A percentile compares a stretch with the other conserved stretches of the same genome.
Conservation (phyloP, 441 rosid species). For the Euphorbia celastroides region DNA sequence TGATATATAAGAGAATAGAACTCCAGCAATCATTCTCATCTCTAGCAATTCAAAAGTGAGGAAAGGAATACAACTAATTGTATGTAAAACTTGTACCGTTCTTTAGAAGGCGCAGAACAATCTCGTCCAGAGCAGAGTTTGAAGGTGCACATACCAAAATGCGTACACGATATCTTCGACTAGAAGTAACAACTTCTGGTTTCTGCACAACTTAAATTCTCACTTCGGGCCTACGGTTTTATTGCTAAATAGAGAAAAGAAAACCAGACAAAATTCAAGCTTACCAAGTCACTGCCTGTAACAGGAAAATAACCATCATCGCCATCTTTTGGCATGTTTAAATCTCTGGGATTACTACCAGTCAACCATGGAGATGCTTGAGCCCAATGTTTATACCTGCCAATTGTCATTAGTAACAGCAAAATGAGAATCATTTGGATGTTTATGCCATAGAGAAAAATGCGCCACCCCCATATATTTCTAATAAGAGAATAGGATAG, state of each 20-base stretch:
- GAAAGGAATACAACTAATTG: neutral
- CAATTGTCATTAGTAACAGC: slow-evolving; percentile 19
- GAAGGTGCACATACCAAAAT: slow-evolving; percentile 97
- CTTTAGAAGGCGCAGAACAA: slow-evolving; percentile 72
- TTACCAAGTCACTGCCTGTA: slow-evolving; percentile 86
- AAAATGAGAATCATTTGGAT: slow-evolving; percentile 10
- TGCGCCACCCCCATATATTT: neutral
- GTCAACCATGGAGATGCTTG: slow-evolving; percentile 82
- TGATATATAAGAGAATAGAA: neutral
- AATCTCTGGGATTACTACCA: slow-evolving; percentile 79
- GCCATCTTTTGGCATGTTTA: slow-evolving; percentile 71
- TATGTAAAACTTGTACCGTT: slow-evolving; percentile 43
- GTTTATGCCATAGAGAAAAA: neutral
- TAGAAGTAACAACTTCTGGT: slow-evolving; percentile 77
- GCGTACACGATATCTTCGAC: slow-evolving; percentile 63
- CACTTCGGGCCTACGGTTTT: slow-evolving; percentile 8
- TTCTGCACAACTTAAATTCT: slow-evolving; percentile 42
- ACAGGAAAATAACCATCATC: slow-evolving; percentile 89
- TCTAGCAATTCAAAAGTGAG: neutral
- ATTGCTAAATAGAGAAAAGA: slow-evolving; percentile 1
- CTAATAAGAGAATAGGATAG: slow-evolving; percentile 2
- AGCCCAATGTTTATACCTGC: slow-evolving; percentile 69
- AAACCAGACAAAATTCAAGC: slow-evolving; percentile 20
- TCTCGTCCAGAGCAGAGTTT: slow-evolving; percentile 99
- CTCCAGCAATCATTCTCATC: neutral